Base-by-base conservation (phyloP, 768 basidiomycete species). In the Mycena belliarum region DNA sequence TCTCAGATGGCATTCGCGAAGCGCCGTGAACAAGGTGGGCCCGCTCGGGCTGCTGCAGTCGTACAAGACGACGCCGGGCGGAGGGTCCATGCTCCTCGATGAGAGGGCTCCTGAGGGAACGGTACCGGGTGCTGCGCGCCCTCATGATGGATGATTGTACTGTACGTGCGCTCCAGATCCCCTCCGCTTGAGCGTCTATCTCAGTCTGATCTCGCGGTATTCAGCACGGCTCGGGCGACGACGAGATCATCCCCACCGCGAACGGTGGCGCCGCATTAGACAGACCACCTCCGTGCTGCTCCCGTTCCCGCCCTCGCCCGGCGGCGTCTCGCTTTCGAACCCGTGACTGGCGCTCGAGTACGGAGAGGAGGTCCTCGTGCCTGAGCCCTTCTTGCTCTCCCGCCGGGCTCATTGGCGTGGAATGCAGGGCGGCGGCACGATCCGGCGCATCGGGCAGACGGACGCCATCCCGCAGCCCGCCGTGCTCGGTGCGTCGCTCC, bases 391-490 rank as follows among this genome's bases (percentile, higher is more conserved):
- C n/a, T n/a, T n/a, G n/a, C n/a, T n/a, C n/a, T n/a, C n/a, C n/a
- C n/a, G n/a, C n/a, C n/a, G n/a, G n/a, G n/a, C n/a, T n/a, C n/a
- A n/a, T n/a, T n/a, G n/a, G n/a, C n/a, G n/a, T n/a, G n/a, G n/a
- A n/a, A n/a, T n/a, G n/a, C 52, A 81, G 78, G 80, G 80, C 18
- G 73, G 66, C 2, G 80, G 80, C 64, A 79, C 71, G 56, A 67
- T 81, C 35, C 81, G 79, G 78, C 70, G 80, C 38, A 73, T 81
- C 1, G 60, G 74, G 49, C 21, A 45, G n/a, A 35, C 35, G 3
- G 72, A 70, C 1, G 60, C 68, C 8, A n/a, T n/a, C n/a, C n/a
- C n/a, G n/a, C n/a, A n/a, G n/a, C n/a, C n/a, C n/a, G n/a, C n/a
- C n/a, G n/a, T n/a, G n/a, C n/a, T n/a, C n/a, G n/a, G n/a, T n/a